Evolutionary conservation across 306 rosid species (phyloP).

Genomic region (Prunus dulcis): DNA sequence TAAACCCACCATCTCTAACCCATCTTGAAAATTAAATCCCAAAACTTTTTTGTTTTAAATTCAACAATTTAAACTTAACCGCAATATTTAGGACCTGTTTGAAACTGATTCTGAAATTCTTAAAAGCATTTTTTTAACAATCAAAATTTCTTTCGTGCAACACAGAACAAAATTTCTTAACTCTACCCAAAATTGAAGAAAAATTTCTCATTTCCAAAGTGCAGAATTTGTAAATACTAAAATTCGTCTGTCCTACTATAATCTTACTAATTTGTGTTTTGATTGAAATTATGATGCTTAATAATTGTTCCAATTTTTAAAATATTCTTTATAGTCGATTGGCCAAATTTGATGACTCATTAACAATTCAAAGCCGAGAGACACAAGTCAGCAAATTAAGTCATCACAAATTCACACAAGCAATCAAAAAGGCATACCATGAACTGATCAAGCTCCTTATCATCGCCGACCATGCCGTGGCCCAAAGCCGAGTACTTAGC

Average conservation of each 20-base stretch:
- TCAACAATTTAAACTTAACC: neutral
- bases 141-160: too few relatives aligned
- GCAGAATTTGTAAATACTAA: too few relatives aligned
- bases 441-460: slow-evolving; percentile 89
- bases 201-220: neutral
- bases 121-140: too few relatives aligned
- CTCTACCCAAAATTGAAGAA: too few relatives aligned
- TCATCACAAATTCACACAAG: neutral
- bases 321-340: neutral
- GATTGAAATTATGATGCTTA: neutral
- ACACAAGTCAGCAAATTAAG: neutral
- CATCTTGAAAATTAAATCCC: too few relatives aligned
- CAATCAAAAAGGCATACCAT: slow-evolving; percentile 49
- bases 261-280: neutral
- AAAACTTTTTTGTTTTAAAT: neutral
- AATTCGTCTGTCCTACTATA: neutral
- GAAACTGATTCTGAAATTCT: too few relatives aligned
- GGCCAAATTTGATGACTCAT: neutral
- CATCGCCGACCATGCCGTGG: slow-evolving; percentile 67
- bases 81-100: too few relatives aligned
- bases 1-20: neutral
- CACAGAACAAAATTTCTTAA: too few relatives aligned
- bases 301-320: too few relatives aligned
- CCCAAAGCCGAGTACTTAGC: slow-evolving; percentile 78
- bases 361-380: neutral